Evolutionary conservation across 352 stramenopile genomes (phyloP).

Genomic region (Globisporangium rhizosaccharum): DNA sequence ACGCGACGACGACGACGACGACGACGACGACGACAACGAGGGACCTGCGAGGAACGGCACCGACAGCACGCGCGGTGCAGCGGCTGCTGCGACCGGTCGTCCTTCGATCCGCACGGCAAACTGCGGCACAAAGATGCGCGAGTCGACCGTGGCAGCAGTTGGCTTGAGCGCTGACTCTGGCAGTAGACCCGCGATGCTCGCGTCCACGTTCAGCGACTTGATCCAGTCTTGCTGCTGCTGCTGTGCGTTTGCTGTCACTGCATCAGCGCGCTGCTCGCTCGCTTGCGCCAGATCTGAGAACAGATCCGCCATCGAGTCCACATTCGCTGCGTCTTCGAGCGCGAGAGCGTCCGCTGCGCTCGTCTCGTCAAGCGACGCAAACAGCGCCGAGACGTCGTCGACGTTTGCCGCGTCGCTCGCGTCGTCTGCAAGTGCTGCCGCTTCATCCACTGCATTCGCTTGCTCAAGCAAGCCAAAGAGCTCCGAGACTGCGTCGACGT

Average conservation of each 20-base stretch:
- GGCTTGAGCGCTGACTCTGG: constrained; percentile 29
- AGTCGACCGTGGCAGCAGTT: constrained; percentile 23
- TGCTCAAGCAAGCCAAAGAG: constrained; percentile 2
- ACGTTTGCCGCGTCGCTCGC: constrained; percentile 1
- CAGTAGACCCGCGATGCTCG: constrained; percentile 36
- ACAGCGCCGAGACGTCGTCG: constrained; percentile 1
- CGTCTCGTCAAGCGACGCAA: constrained; percentile 2
- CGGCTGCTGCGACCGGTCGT: background rate
- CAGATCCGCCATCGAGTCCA: constrained; percentile 18
- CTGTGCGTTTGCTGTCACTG: background rate
- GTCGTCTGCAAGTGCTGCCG: background rate
- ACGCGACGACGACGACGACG: constrained; percentile 6
- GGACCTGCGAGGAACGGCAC: background rate
- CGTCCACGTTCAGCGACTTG: background rate
- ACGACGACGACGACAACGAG: background rate
- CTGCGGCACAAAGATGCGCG: constrained; percentile 48
- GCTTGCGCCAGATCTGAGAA: constrained; percentile 24
- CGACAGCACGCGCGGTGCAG: background rate
- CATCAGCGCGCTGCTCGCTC: background rate
- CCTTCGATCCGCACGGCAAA: constrained; percentile 53
- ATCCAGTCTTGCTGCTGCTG: background rate
- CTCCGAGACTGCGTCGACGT: constrained; percentile 23
- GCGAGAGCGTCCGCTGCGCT: background rate
- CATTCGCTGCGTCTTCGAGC: constrained; percentile 14
- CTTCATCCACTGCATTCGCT: background rate